Evolutionary conservation across 1,284 basidiomycete genomes (phyloP), one percentile per base, ranked within the genome.

Genomic region (Boletus albobrunnescens): DNA sequence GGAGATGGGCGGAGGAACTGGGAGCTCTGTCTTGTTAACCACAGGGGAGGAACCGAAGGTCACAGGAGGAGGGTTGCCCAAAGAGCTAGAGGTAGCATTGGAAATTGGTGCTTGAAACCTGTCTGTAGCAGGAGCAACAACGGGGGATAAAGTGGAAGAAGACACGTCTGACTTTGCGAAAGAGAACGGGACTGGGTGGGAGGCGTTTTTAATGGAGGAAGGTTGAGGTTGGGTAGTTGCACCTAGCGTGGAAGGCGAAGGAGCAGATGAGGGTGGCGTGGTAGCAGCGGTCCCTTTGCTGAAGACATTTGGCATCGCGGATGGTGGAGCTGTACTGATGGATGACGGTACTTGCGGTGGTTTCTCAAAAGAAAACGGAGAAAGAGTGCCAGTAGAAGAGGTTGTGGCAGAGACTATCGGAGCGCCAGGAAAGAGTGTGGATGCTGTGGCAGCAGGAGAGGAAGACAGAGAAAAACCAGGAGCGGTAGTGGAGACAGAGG

Each of bases 221-320:
- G 50, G 41, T 17, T 50, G 52, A 16, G 39, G 16, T 26, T 48
- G 57, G 16, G 48, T 40, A 16, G 35, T 39, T 41, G 37, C 33
- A 17, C 42, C 40, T 11, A 43, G 27, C 27, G 32, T 36, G 16
- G 48, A 53, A 37, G 51, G 13, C n/a, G 20, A 48, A 22, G 45
- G 16, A 8, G 35, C 22, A n/a, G 51, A 26, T 16, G 43, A 22
- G 14, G 51, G 13, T 20, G 46, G 24, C 4, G 38, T 36, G 24
- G 46, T 16, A 19, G 45, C 19, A 30, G 38, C n/a, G 22, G 42
- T n/a, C 16, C 32, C 51, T 32, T 58, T 61, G 17, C 50, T 44
- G 11, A 67, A 63, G 46, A 63, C 58, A 45, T 56, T 61, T 16
- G 61, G 56, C 28, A 57, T 46, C 16, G 46, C 22, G 8, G 60